phyloP scores from a whole-genome alignment of 306 rosid genomes.

The Sindora glabra region DNA sequence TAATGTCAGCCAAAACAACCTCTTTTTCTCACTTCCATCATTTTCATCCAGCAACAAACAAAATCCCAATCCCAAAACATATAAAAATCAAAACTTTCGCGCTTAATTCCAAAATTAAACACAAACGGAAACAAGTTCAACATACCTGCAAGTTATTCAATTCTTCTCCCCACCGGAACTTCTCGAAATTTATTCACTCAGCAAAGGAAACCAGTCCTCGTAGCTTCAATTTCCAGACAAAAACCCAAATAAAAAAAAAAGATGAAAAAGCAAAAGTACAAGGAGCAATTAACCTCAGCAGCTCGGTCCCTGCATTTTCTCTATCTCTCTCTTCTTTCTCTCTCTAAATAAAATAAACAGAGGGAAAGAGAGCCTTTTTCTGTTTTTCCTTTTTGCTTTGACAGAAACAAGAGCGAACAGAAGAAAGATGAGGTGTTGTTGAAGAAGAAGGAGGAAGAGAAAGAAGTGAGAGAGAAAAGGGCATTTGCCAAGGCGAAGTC shows the following conservation, averaged over 20 bases:
- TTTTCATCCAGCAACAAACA: conserved; percentile 19
- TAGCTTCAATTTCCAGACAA: conserved; percentile 7
- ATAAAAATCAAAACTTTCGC: conserved; percentile 7
- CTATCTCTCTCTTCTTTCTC: conserved; percentile 26
- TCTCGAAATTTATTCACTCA: background rate
- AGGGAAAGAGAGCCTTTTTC: conserved; percentile 28
- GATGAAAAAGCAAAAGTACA: background rate
- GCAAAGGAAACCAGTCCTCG: background rate
- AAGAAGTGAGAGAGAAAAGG: conserved; percentile 13
- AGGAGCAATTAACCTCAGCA: background rate
- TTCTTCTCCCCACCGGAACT: background rate
- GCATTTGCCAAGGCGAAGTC: conserved; percentile 46
- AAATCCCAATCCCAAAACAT: conserved; percentile 1
- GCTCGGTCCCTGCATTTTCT: conserved; percentile 19
- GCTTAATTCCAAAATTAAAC: background rate
- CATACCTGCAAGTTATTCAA: conserved; percentile 50
- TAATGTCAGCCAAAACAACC: background rate
- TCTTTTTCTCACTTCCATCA: background rate
- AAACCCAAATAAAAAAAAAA: too few species aligned
- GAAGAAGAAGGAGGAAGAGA: conserved; percentile 10
- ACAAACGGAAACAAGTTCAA: background rate
- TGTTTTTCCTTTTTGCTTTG: conserved; percentile 9
- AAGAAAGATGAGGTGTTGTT: conserved; percentile 12
- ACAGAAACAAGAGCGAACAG: conserved; percentile 10
- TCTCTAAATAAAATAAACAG: conserved; percentile 38